Conservation (phyloP, 139 green algal genomes). For the Gonium pectorale region DNA sequence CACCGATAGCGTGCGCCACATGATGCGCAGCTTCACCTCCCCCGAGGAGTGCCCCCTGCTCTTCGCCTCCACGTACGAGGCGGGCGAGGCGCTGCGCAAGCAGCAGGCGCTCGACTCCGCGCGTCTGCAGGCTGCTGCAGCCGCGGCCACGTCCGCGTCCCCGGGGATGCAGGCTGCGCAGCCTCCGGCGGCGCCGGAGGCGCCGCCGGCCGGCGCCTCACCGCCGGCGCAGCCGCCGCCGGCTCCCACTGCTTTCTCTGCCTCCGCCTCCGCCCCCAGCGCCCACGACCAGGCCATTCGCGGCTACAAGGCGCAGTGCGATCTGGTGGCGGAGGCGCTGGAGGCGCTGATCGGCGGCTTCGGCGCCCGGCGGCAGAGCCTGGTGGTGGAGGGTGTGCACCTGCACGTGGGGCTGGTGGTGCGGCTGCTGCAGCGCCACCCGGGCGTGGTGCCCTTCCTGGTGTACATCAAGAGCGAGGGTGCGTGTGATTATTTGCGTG, state of each 20-base stretch:
- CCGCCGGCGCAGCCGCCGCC: neutral
- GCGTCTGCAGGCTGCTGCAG: neutral
- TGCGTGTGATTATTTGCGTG: constrained; percentile 63
- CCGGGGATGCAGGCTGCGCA: neutral
- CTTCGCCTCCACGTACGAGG: constrained; percentile 93
- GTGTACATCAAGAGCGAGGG: constrained; percentile 81
- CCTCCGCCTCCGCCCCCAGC: neutral
- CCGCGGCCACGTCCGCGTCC: neutral
- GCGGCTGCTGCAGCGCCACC: constrained; percentile 76
- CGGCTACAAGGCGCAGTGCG: constrained; percentile 92
- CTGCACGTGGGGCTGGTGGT: constrained; percentile 75
- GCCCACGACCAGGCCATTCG: constrained; percentile 43
- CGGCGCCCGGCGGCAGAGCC: constrained; percentile 44
- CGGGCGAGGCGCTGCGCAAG: constrained; percentile 58
- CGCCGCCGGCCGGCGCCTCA: neutral
- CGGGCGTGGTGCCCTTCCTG: constrained; percentile 91
- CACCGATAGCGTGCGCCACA: constrained; percentile 90
- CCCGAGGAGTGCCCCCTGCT: constrained; percentile 79
- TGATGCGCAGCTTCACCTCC: constrained; percentile 78
- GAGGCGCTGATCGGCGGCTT: constrained; percentile 75
- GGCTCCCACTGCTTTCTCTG: neutral
- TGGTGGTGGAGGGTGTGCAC: constrained; percentile 77
- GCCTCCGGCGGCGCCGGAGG: neutral
- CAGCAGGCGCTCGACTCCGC: constrained; percentile 16
- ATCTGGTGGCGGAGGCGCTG: constrained; percentile 83